Evolutionary conservation across 495 filamentous ascomycete species (phyloP), one percentile per base, ranked within the genome.

Genomic region (Thermochaetoides thermophila): DNA sequence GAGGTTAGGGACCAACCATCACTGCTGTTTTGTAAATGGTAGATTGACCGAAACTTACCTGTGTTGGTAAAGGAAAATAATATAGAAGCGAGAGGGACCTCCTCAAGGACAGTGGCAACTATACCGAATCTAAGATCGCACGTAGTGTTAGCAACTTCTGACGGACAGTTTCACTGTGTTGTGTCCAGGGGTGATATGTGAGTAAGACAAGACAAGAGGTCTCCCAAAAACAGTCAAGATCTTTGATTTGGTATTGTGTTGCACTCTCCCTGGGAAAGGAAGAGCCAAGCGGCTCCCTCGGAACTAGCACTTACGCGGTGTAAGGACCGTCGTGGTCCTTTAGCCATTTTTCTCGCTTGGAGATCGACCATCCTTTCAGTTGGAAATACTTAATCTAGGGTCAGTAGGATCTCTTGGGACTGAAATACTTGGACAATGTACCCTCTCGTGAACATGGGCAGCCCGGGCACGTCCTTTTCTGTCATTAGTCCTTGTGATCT

Each of bases 371-470:
- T 3, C 73, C 72, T 58, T 91, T 92, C 28, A 97, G 61, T 57
- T 92, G 82, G 48, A 94, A 95, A 54, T 93, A 97, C 49, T 70
- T n/a, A n/a, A n/a, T n/a, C n/a, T n/a, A n/a, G n/a, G n/a, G n/a
- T n/a, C n/a, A n/a, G n/a, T n/a, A n/a, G n/a, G n/a, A n/a, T n/a
- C n/a, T n/a, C n/a, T n/a, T n/a, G n/a, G n/a, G 16, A 1, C 10
- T 4, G n/a, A 12, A 5, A 19, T 18, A 5, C 4, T n/a, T n/a
- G n/a, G n/a, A n/a, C n/a, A n/a, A n/a, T n/a, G n/a, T n/a, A n/a
- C n/a, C n/a, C n/a, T n/a, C n/a, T n/a, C n/a, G n/a, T n/a, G n/a
- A n/a, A n/a, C n/a, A n/a, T n/a, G n/a, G n/a, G n/a, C n/a, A n/a
- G n/a, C n/a, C n/a, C n/a, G n/a, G n/a, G n/a, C n/a, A n/a, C n/a